Base-by-base conservation (phyloP, 2,329 filamentous ascomycete genomes). In the Venturia pyrina region DNA sequence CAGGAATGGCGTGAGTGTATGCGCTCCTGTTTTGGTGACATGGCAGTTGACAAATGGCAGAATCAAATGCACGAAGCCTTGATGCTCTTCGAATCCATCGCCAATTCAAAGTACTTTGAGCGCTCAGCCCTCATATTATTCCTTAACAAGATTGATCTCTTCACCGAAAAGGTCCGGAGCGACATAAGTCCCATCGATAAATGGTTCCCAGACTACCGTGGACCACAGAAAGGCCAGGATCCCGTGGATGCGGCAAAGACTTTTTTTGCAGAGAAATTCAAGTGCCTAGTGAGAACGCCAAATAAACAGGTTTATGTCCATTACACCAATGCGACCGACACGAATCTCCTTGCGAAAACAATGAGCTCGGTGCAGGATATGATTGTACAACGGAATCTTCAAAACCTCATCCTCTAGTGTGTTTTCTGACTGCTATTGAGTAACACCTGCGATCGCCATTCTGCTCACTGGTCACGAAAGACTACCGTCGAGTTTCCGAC, bases 1-100 rank as follows among this genome's bases (percentile, higher is more conserved):
- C 76, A 93, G 96, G 77, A 95, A 96, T 75, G 93, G 93, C 69
- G 92, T 96, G 82, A 80, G 91, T 81, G 62, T 67, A 60, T 11
- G 21, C 19, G 4, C 21, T 17, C 17, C 13, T 37, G n/a, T 21
- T 15, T 13, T 34, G 53, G 32, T 28, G 21, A 4, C 19, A 5
- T 40, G 46, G 1, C 5, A 15, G 41, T 64, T 67, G 53, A 67
- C 66, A 32, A 40, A 41, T 34, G 15, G 17, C 69, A 81, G 79
- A 83, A 82, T 71, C 81, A 82, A 80, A 82, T 83, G 80, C 78
- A 81, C 73, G 80, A 82, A 72, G 81, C 81, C 3, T 72, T 83
- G 40, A 81, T 81, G 77, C 77, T 82, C 15, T 82, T 82, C 73
- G 80, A 82, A 70, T 80, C 77, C 68, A 81, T 83, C 69, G 79